Evolutionary conservation across 345 rosid species (phyloP).

Genomic region (Eucalyptus sp.): DNA sequence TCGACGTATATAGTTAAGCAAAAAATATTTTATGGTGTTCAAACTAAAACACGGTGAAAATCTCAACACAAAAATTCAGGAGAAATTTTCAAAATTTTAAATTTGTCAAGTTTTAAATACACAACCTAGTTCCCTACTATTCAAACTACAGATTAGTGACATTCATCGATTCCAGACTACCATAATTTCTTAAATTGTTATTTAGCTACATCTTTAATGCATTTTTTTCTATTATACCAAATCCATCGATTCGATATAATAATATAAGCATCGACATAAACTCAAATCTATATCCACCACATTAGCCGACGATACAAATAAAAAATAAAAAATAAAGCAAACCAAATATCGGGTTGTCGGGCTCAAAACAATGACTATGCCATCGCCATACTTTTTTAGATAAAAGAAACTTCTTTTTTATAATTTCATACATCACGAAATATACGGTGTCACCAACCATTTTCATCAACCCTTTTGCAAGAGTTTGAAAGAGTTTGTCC

Average conservation of each 20-base stretch:
- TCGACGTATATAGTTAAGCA: not conserved
- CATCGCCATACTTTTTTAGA: fast-evolving
- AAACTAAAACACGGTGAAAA: not conserved
- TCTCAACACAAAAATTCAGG: not conserved
- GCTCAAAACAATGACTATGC: not conserved
- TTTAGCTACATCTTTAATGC: not conserved
- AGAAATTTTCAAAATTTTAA: not conserved
- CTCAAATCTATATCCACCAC: not conserved
- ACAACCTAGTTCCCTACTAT: not conserved
- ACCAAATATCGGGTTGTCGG: not conserved
- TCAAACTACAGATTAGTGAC: not conserved
- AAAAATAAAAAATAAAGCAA: not conserved
- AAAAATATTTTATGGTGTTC: not conserved
- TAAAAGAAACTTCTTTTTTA: not conserved
- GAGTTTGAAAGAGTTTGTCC: not conserved
- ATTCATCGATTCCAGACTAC: not conserved
- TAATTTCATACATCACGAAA: not conserved
- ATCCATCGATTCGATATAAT: not conserved
- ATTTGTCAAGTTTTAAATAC: not conserved
- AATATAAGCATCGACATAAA: not conserved
- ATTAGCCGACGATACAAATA: not conserved
- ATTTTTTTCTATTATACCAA: not conserved
- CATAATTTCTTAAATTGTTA: not conserved
- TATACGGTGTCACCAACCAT: not conserved
- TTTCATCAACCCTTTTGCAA: not conserved